Base-by-base conservation (phyloP, 352 stramenopile genomes). In the Pythium monospermum region DNA sequence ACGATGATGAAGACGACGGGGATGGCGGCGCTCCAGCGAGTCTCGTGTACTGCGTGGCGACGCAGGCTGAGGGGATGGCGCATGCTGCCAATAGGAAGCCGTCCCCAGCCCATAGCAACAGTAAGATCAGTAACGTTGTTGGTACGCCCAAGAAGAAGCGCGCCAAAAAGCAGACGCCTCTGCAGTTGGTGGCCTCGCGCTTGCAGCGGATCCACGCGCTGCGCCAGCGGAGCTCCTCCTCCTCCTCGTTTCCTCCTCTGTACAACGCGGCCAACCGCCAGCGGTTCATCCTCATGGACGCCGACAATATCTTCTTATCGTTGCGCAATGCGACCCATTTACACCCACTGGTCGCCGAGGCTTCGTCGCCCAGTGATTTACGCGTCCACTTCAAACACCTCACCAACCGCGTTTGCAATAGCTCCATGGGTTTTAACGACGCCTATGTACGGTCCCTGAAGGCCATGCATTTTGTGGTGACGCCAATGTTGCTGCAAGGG, bases 291-390 rank as follows among this genome's bases (percentile, higher is more conserved):
- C n/a, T 49, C 7, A 49, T 49, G 43, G 43, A 49, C 30, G 43
- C 43, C 27, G 43, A 49, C 43, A 49, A 49, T 30, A 49, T 49
- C 43, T 49, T 49, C 19, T 30, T 49, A n/a, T 49, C 25, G 10
- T 11, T 49, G 7, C 43, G 43, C n/a, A 49, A 49, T 23, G 43
- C 43, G 15, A 40, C 43, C 11, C 43, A 49, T 38, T 27, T 49
- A 13, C 43, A 40, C 28, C 43, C 43, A 21, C 43, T 39, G 2
- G 43, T 49, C 27, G 27, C 27, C 27, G 23, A 40, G n/a, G 43
- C 43, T 27, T 15, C 18, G n/a, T 35, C 27, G 19, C 5, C 43
- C 3, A 30, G 22, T 1, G 43, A 49, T 21, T 19, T 49, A 19
- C 43, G 43, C 2, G 39, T 49, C 18, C 28, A 49, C 27, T 49